Conservation (phyloP, 148 eudicot species). For the Persicaria tinctoria region DNA sequence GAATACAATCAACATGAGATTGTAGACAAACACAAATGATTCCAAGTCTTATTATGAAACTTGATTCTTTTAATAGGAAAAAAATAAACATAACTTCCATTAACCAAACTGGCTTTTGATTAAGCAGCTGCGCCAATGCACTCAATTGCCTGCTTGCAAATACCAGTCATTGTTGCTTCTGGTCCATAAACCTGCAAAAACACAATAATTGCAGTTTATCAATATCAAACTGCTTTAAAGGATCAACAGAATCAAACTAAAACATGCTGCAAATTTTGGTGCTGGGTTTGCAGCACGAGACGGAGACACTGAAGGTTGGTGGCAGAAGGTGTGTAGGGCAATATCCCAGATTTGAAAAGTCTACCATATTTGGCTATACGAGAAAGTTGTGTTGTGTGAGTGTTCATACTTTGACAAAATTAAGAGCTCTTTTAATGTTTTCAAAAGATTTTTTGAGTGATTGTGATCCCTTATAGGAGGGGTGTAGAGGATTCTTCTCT, state of each 20-base stretch:
- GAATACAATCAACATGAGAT: constrained; percentile 1
- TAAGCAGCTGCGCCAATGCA: constrained; percentile 67
- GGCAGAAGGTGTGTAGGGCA: neutral
- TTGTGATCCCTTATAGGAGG: neutral
- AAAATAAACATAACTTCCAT: neutral
- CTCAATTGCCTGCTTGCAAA: constrained; percentile 95
- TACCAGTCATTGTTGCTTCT: constrained; percentile 96
- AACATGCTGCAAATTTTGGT: neutral
- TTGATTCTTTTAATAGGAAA: neutral
- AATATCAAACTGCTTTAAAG: neutral
- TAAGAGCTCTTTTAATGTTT: neutral
- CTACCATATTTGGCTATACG: neutral
- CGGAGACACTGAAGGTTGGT: neutral
- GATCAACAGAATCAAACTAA: neutral
- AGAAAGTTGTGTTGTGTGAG: neutral
- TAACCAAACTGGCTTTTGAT: neutral
- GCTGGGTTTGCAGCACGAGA: neutral
- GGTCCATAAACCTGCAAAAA: constrained; percentile 76
- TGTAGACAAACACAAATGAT: neutral
- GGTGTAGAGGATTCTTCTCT: neutral
- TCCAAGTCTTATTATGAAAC: neutral
- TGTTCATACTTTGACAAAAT: neutral
- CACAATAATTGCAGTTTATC: neutral
- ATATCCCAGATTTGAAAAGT: neutral
- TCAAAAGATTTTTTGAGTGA: no score